phyloP scores from a whole-genome alignment of 371 early-diverging fungal species.

The Nematocida minor region DNA sequence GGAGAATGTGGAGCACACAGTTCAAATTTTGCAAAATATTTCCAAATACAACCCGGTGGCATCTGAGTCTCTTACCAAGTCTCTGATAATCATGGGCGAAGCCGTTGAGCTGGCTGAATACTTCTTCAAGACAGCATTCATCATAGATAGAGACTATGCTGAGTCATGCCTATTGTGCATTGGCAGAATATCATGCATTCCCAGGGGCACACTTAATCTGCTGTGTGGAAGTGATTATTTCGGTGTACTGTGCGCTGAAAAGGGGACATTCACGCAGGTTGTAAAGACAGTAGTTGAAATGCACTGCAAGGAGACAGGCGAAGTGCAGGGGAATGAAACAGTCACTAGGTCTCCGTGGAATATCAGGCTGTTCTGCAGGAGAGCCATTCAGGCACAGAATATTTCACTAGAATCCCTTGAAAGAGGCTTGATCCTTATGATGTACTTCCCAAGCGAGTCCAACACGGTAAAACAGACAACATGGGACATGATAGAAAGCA shows the following conservation, averaged over 20 bases:
- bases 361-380: neutral
- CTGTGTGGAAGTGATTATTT: slow-evolving; percentile 36
- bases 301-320: neutral
- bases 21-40: slow-evolving; percentile 7
- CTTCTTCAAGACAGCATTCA: slow-evolving; percentile 24
- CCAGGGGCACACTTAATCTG: slow-evolving; percentile 10
- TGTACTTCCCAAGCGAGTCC: slow-evolving; percentile 2
- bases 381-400: neutral
- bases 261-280: neutral
- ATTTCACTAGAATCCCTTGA: neutral
- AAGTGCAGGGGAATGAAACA: neutral
- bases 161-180: slow-evolving; percentile 20
- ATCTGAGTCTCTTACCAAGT: slow-evolving; percentile 24
- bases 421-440: slow-evolving; percentile 24
- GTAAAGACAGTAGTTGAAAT: neutral
- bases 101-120: neutral
- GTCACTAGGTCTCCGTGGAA: neutral
- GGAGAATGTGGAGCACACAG: slow-evolving; percentile 8
- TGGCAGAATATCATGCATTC: neutral
- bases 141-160: slow-evolving; percentile 45
- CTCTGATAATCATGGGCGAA: slow-evolving; percentile 14
- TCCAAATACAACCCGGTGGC: neutral
- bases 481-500: slow-evolving; percentile 13
- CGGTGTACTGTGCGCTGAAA: slow-evolving; percentile 3
- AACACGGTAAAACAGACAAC: neutral